Conservation (phyloP, 305 asterid genomes). For the Petunia hybrid region DNA sequence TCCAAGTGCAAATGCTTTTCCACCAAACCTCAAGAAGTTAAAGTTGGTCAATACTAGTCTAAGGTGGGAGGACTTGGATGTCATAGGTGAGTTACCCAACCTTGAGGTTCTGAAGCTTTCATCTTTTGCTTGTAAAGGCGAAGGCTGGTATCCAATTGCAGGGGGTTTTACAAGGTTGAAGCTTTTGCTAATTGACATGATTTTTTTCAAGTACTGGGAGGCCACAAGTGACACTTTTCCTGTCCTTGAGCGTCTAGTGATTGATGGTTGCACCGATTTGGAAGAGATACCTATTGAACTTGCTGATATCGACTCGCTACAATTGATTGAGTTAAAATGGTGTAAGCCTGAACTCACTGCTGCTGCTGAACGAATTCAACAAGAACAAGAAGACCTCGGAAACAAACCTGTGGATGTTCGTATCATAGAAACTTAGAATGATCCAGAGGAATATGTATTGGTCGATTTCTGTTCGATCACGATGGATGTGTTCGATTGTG, state of each 20-base stretch:
- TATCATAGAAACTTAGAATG: too few relatives aligned
- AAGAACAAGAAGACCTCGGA: background rate
- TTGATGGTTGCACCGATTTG: background rate
- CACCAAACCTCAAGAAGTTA: background rate
- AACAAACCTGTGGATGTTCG: background rate
- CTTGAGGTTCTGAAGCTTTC: constrained; percentile 6
- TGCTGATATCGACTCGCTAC: background rate
- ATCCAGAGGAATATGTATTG: too few relatives aligned
- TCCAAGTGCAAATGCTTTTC: background rate
- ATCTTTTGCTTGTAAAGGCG: background rate
- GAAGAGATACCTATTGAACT: background rate
- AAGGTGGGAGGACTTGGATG: background rate
- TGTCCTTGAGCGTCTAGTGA: background rate
- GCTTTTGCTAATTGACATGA: background rate
- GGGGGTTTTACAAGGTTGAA: background rate
- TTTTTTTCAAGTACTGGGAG: background rate
- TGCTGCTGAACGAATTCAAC: background rate
- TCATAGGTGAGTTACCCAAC: background rate
- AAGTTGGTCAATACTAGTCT: background rate
- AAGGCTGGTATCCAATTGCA: background rate
- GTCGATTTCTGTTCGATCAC: too few relatives aligned
- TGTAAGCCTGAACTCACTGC: background rate
- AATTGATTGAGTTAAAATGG: background rate
- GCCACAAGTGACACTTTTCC: background rate
- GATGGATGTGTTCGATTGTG: too few relatives aligned